Conservation (phyloP, 2,329 filamentous ascomycete genomes). For the Passalora sequoiae region DNA sequence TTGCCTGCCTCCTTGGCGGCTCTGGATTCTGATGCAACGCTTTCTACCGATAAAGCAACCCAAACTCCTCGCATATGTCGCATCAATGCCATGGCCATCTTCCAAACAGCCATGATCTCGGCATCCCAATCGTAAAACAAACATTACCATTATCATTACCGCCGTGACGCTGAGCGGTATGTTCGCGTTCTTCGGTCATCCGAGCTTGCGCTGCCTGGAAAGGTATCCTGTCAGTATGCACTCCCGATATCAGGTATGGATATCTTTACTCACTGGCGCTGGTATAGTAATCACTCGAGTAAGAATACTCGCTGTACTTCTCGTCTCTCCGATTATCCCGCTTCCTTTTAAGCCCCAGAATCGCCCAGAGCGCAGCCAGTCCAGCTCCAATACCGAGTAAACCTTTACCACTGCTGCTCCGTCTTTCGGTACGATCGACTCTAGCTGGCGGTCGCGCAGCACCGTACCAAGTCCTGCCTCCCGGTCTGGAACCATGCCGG, state of each 20-base stretch:
- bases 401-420: conserved; percentile 30
- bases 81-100: conserved; percentile 1
- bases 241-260: neutral
- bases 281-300: conserved; percentile 44
- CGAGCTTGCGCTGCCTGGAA: conserved; percentile 23
- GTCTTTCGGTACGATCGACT: conserved; percentile 35
- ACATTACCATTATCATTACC: conserved; percentile 11
- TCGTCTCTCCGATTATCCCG: conserved; percentile 36
- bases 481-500: conserved; percentile 33
- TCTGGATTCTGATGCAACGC: no score
- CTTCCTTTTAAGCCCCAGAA: conserved; percentile 43
- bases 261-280: conserved; percentile 42
- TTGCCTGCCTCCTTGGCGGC: neutral
- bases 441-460: conserved; percentile 28
- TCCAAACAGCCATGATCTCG: conserved; percentile 1
- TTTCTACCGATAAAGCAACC: no score
- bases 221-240: conserved; percentile 12
- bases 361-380: conserved; percentile 41
- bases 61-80: conserved; percentile 8
- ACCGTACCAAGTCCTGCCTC: conserved; percentile 47
- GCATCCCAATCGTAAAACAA: conserved; percentile 5
- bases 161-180: conserved; percentile 16
- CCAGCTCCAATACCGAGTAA: conserved; percentile 38
- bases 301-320: conserved; percentile 41
- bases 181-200: conserved; percentile 21